Conservation (phyloP, 2,329 filamentous ascomycete genomes). For the Paracoccidioides lutzii region DNA sequence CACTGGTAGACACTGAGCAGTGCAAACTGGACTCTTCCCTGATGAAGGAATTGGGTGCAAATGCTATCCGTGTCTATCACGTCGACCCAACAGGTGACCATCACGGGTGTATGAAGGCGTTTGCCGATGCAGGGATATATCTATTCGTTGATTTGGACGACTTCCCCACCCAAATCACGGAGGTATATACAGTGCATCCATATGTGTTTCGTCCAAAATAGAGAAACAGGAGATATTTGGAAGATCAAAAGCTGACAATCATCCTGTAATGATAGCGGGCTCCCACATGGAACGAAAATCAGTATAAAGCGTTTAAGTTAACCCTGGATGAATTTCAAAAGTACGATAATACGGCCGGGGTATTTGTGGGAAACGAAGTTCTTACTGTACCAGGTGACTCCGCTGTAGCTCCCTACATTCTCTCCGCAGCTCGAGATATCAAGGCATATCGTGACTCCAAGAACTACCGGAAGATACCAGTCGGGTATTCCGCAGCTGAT, state of each 20-base stretch:
- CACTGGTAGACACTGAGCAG: constrained; percentile 61
- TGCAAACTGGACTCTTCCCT: constrained; percentile 61
- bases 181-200: constrained; percentile 18
- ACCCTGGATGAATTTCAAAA: constrained; percentile 66
- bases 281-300: constrained; percentile 60
- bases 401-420: constrained; percentile 66
- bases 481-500: constrained; percentile 80
- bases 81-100: constrained; percentile 62
- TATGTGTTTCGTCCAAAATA: background rate
- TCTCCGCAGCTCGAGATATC: constrained; percentile 67
- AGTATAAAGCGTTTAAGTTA: constrained; percentile 53
- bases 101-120: constrained; percentile 65
- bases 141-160: constrained; percentile 64
- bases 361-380: constrained; percentile 83
- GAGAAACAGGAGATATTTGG: background rate
- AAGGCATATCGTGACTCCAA: constrained; percentile 67
- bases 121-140: constrained; percentile 71
- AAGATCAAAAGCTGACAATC: background rate
- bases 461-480: constrained; percentile 65
- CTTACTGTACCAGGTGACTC: constrained; percentile 40
- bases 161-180: constrained; percentile 33
- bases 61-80: constrained; percentile 79
- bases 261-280: constrained; percentile 29
- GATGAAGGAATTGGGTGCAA: constrained; percentile 70
- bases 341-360: constrained; percentile 69